Evolutionary conservation across 768 basidiomycete species (phyloP).

Genomic region (Sarcomyxa edulis): DNA sequence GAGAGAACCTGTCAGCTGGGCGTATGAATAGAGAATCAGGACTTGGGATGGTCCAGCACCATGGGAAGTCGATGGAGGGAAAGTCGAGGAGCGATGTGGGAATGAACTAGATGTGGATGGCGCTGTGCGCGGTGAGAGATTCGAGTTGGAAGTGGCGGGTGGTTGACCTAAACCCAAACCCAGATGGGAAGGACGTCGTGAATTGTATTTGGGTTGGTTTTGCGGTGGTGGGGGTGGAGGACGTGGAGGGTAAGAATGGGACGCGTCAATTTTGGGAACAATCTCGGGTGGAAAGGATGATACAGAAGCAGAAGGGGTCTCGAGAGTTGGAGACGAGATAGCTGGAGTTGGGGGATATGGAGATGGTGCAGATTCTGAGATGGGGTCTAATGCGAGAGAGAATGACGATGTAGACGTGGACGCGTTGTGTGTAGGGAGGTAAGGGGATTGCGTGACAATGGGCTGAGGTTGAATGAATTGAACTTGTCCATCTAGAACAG

Average conservation of each 20-base stretch:
- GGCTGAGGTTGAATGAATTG: conserved; percentile 24
- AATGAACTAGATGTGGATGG: conserved; percentile 8
- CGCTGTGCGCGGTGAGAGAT: no score
- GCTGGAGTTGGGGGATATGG: conserved; percentile 31
- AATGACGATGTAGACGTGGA: conserved; percentile 46
- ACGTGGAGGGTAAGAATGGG: conserved; percentile 12
- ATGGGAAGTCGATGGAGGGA: conserved; percentile 40
- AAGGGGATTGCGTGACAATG: conserved; percentile 18
- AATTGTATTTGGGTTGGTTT: conserved; percentile 10
- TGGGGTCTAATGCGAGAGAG: conserved; percentile 43
- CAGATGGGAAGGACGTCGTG: conserved; percentile 31
- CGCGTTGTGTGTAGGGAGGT: conserved; percentile 27
- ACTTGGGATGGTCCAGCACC: no score
- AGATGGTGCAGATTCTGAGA: conserved; percentile 29
- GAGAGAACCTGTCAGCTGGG: conserved; percentile 68
- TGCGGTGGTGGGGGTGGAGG: conserved; percentile 8
- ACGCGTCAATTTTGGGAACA: conserved; percentile 13
- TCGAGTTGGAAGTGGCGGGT: conserved; percentile 18
- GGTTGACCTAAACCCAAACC: conserved; percentile 52
- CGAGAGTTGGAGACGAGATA: conserved; percentile 31
- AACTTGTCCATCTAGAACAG: conserved; percentile 49
- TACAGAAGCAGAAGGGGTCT: conserved; percentile 21
- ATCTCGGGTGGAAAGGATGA: conserved; percentile 14
- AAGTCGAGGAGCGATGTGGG: conserved; percentile 32
- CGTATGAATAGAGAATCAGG: conserved; percentile 80